These are phyloP conservation scores for Vickermania ingenoplastis DNA, from an alignment of 208 protist species.

Conservation along the genomic window DNA sequence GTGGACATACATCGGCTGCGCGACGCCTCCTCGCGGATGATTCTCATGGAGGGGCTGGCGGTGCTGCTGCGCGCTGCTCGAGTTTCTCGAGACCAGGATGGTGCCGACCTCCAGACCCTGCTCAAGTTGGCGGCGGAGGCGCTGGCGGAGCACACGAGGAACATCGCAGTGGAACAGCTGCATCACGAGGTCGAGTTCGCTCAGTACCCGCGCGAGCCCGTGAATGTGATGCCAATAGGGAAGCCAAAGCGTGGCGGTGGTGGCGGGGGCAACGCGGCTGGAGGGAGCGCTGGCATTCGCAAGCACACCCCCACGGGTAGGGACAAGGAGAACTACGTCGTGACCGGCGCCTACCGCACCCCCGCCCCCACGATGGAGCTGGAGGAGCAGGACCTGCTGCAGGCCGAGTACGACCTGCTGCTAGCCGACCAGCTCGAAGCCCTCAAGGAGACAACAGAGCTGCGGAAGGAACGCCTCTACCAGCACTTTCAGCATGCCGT, in stretches of 20 bases:
- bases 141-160: conserved; percentile 15
- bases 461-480: neutral
- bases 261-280: neutral
- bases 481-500: conserved; percentile 19
- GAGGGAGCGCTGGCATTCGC: neutral
- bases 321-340: conserved; percentile 1
- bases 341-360: neutral
- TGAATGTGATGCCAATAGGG: conserved; percentile 1
- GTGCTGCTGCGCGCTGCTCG: conserved; percentile 57
- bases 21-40: conserved; percentile 32
- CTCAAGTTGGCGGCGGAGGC: conserved; percentile 32
- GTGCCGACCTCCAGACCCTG: conserved; percentile 29
- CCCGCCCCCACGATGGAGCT: neutral
- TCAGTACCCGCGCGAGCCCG: conserved; percentile 12
- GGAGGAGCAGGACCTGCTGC: conserved; percentile 6
- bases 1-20: conserved; percentile 35
- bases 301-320: conserved; percentile 2
- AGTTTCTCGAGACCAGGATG: conserved; percentile 15
- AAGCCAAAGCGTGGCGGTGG: neutral
- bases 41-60: conserved; percentile 38
- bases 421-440: conserved; percentile 10
- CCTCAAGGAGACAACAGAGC: conserved; percentile 10
- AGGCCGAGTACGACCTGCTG: conserved; percentile 21
- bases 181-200: conserved; percentile 11
- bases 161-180: conserved; percentile 5